These are phyloP conservation scores for Curvularia hawaiiensis DNA, from an alignment of 2,329 filamentous ascomycete genomes.

Conservation along the genomic window DNA sequence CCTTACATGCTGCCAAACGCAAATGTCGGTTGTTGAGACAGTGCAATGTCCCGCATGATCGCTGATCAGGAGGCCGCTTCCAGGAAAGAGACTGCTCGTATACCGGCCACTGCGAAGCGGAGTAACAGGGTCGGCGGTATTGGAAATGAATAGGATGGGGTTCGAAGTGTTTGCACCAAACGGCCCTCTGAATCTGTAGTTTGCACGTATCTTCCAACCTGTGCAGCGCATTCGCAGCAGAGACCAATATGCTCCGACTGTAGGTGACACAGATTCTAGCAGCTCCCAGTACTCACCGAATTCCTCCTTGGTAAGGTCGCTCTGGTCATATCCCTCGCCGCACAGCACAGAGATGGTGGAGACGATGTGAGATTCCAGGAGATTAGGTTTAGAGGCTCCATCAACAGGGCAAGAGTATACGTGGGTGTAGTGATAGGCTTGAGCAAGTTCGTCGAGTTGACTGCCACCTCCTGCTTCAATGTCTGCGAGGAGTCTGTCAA, in stretches of 20 bases:
- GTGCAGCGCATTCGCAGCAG: slow-evolving; percentile 46
- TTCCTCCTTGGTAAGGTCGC: slow-evolving; percentile 23
- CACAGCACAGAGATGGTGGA: slow-evolving; percentile 46
- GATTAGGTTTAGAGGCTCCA: slow-evolving; percentile 17
- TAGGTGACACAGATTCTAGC: slow-evolving; percentile 42
- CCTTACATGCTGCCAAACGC: slow-evolving; percentile 40
- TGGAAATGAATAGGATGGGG: slow-evolving; percentile 63
- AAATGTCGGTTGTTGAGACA: slow-evolving; percentile 42
- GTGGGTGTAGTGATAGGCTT: slow-evolving; percentile 22
- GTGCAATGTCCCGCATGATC: slow-evolving; percentile 55
- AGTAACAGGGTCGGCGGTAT: slow-evolving; percentile 64
- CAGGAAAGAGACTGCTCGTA: slow-evolving; percentile 51
- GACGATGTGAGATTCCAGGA: slow-evolving; percentile 11
- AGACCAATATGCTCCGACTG: slow-evolving; percentile 48
- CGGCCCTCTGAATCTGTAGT: slow-evolving; percentile 38
- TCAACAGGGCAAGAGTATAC: slow-evolving; percentile 37
- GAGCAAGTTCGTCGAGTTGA: slow-evolving; percentile 31
- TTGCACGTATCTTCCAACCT: slow-evolving; percentile 45
- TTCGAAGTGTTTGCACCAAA: slow-evolving; percentile 52
- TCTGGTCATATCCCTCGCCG: slow-evolving; percentile 47
- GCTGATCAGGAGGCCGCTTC: slow-evolving; percentile 52
- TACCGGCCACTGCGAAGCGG: slow-evolving; percentile 55
- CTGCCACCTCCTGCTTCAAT: slow-evolving; percentile 38
- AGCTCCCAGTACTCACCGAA: slow-evolving; percentile 45
- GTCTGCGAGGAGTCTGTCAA: slow-evolving; percentile 44